These are phyloP conservation scores for Deinandra increscens DNA, from an alignment of 129 eudicot genomes.

Conservation along the genomic window DNA sequence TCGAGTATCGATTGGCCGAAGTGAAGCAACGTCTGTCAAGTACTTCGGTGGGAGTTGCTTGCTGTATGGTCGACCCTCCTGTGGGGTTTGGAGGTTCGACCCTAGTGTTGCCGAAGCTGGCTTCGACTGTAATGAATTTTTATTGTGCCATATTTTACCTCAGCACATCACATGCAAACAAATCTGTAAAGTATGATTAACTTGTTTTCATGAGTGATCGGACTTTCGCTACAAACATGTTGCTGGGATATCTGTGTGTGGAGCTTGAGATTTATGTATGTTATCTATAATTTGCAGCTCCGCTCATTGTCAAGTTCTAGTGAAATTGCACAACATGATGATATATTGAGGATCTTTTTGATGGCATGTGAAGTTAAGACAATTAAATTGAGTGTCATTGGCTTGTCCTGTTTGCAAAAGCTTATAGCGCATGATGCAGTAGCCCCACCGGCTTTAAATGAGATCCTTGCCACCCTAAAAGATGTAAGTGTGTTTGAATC, in stretches of 20 bases:
- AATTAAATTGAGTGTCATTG: conserved; percentile 88
- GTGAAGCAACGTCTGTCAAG: no score
- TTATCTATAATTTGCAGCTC: conserved; percentile 52
- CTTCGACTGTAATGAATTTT: no score
- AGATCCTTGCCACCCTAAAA: conserved; percentile 82
- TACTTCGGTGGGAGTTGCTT: no score
- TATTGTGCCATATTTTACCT: no score
- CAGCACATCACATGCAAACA: conserved; percentile 6
- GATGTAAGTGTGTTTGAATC: conserved; percentile 53
- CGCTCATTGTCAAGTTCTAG: conserved; percentile 74
- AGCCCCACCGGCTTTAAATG: conserved; percentile 78
- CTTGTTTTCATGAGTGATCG: neutral
- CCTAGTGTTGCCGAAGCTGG: no score
- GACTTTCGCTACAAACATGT: neutral
- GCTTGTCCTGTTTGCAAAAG: conserved; percentile 91
- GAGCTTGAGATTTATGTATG: conserved; percentile 22
- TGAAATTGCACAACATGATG: conserved; percentile 94
- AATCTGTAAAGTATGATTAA: neutral
- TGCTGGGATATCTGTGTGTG: conserved; percentile 19
- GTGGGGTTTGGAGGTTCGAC: no score
- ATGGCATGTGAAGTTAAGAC: conserved; percentile 96
- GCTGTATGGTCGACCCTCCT: no score
- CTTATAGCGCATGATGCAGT: conserved; percentile 94
- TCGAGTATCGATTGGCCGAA: no score
- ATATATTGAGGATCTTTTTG: conserved; percentile 78